A percentile compares a stretch with the other conserved stretches of the same genome.
Evolutionary conservation across 805 yeast genomes (phyloP).

Genomic region (Cyberlindnera veronae): DNA sequence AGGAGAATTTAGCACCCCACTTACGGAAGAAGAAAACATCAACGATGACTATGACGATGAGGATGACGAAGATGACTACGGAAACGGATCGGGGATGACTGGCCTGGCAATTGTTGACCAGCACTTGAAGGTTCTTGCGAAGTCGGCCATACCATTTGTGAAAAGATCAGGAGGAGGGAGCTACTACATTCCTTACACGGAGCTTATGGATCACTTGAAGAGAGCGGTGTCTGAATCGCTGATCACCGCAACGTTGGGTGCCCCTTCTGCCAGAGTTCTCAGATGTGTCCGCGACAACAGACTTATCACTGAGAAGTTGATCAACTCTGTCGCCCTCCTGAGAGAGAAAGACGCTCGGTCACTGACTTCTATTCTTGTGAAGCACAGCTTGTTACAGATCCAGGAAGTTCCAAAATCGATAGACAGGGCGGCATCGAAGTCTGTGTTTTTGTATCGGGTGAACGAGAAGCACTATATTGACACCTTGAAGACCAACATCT

Average conservation of each 20-base stretch:
- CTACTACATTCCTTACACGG: slow-evolving; percentile 61
- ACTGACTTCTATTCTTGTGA: slow-evolving; percentile 61
- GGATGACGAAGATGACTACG: slow-evolving; percentile 8
- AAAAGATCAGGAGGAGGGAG: slow-evolving; percentile 52
- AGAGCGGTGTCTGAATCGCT: slow-evolving; percentile 52
- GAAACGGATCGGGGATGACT: slow-evolving; percentile 15
- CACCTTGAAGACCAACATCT: slow-evolving; percentile 43
- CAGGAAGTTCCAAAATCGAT: slow-evolving; percentile 93
- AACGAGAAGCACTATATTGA: slow-evolving; percentile 50
- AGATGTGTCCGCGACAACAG: slow-evolving; percentile 70
- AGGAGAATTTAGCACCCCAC: neutral
- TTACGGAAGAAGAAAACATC: slow-evolving; percentile 25
- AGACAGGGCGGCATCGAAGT: slow-evolving; percentile 87
- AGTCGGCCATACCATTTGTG: slow-evolving; percentile 57
- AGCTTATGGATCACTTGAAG: slow-evolving; percentile 44
- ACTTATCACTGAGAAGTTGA: slow-evolving; percentile 79
- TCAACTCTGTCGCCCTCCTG: slow-evolving; percentile 71
- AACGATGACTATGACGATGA: slow-evolving; percentile 29
- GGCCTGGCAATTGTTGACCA: slow-evolving; percentile 40
- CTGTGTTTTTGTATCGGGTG: slow-evolving; percentile 78
- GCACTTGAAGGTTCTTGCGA: slow-evolving; percentile 67
- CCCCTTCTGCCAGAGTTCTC: slow-evolving; percentile 65
- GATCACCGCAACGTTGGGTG: slow-evolving; percentile 59
- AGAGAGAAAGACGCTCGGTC: slow-evolving; percentile 75
- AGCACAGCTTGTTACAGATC: slow-evolving; percentile 71